Evolutionary conservation across 2,329 filamentous ascomycete genomes (phyloP).

Genomic region (Colletotrichum viniferum): DNA sequence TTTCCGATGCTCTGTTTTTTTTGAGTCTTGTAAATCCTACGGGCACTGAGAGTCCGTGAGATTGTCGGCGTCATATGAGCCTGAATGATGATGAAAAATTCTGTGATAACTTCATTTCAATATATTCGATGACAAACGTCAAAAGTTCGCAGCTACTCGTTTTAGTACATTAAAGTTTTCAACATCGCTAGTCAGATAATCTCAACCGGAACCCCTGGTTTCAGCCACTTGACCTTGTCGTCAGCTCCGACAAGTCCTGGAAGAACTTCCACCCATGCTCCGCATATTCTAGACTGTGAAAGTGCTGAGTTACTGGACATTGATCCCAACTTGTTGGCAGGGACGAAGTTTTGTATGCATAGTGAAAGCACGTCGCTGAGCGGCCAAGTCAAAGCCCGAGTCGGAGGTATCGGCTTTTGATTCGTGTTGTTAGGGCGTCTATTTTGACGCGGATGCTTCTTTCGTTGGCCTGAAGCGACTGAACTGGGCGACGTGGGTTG

Average conservation of each 20-base stretch:
- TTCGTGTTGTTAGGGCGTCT: neutral
- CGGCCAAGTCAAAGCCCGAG: conserved; percentile 23
- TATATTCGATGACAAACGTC: neutral
- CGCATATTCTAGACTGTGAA: conserved; percentile 41
- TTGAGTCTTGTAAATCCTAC: no score
- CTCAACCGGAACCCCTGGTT: conserved; percentile 24
- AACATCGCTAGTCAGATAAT: neutral
- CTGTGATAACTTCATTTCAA: no score
- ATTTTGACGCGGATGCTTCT: neutral
- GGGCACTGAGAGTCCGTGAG: no score
- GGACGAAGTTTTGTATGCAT: conserved; percentile 26
- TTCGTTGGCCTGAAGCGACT: neutral
- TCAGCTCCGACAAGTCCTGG: conserved; percentile 28
- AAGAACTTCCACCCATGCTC: conserved; percentile 43
- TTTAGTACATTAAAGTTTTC: neutral
- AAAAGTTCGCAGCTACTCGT: accelerated
- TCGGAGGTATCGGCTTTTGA: neutral
- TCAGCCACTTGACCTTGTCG: conserved; percentile 39
- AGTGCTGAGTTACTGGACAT: neutral
- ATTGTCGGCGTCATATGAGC: no score
- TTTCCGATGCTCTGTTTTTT: no score
- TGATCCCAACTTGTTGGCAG: neutral
- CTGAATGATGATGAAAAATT: no score
- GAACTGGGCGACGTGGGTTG: neutral
- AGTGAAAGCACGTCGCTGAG: conserved; percentile 28